A percentile compares a stretch with the other conserved stretches of the same genome.
Conservation (phyloP, 306 rosid genomes). For the Citrullus colocynthis region DNA sequence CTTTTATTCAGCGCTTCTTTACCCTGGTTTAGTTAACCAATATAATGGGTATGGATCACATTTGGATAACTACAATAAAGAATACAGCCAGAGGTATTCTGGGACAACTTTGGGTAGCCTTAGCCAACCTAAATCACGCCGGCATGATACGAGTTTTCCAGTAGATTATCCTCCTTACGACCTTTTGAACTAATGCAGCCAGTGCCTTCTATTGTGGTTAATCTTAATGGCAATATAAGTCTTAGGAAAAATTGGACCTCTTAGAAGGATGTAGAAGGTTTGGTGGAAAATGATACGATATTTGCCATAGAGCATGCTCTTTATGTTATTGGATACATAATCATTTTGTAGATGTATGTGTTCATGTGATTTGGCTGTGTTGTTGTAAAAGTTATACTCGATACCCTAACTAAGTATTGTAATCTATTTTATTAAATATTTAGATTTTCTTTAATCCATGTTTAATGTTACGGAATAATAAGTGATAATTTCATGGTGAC, state of each 20-base stretch:
- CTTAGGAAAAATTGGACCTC: background rate
- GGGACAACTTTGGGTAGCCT: constrained; percentile 53
- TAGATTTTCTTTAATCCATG: background rate
- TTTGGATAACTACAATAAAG: constrained; percentile 39
- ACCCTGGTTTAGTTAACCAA: constrained; percentile 40
- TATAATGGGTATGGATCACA: constrained; percentile 52
- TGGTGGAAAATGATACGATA: background rate
- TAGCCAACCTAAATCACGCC: constrained; percentile 53
- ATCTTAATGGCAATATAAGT: background rate
- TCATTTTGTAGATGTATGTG: background rate
- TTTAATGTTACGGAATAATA: background rate
- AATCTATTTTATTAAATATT: background rate
- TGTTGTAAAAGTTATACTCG: background rate
- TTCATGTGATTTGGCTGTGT: background rate
- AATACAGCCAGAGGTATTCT: constrained; percentile 52
- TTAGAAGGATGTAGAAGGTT: background rate
- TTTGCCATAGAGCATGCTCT: background rate
- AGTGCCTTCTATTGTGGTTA: constrained; percentile 15
- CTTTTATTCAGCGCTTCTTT: constrained; percentile 30
- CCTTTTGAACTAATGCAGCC: constrained; percentile 12
- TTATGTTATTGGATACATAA: background rate
- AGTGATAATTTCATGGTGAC: background rate
- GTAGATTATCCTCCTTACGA: constrained; percentile 30
- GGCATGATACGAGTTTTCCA: constrained; percentile 41
- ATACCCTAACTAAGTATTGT: background rate